A percentile compares a stretch with the other conserved stretches of the same genome.
Conservation (phyloP, 768 basidiomycete genomes). For the Boletus patriciae region DNA sequence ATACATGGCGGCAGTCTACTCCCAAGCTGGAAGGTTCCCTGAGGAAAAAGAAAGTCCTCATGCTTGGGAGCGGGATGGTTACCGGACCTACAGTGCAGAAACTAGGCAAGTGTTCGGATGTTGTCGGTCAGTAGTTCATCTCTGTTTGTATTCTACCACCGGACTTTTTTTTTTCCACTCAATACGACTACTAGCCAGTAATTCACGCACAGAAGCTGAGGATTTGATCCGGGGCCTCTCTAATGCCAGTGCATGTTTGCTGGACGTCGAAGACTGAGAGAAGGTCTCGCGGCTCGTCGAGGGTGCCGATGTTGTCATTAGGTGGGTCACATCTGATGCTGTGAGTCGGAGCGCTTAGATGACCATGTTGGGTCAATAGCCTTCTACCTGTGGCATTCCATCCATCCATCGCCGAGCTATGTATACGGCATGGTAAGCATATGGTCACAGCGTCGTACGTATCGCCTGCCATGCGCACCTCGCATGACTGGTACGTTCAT, state of each 20-base stretch:
- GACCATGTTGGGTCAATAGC: conserved; percentile 39
- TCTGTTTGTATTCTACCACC: conserved; percentile 8
- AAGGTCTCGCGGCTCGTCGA: conserved; percentile 54
- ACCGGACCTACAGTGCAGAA: conserved; percentile 84
- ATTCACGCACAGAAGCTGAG: conserved; percentile 60
- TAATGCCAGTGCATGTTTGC: conserved; percentile 53
- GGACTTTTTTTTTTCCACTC: conserved; percentile 14
- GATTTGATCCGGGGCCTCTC: conserved; percentile 41
- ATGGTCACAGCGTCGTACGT: conserved; percentile 92
- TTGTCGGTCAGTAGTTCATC: conserved; percentile 63
- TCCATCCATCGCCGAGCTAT: conserved; percentile 64
- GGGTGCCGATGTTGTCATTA: conserved; percentile 77
- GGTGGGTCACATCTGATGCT: conserved; percentile 45
- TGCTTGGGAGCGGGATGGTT: conserved; percentile 96
- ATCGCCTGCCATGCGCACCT: conserved; percentile 67
- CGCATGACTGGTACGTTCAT: conserved; percentile 60
- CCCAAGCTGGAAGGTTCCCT: not conserved
- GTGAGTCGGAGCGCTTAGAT: not conserved
- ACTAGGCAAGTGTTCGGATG: conserved; percentile 58
- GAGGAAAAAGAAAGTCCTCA: conserved; percentile 64
- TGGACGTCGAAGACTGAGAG: conserved; percentile 57
- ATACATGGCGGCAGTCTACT: conserved; percentile 37
- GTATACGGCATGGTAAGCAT: conserved; percentile 68
- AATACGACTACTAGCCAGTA: conserved; percentile 58
- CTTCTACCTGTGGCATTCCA: conserved; percentile 81